phyloP scores from a whole-genome alignment of 164 flowering plant species.

The Piper longum region DNA sequence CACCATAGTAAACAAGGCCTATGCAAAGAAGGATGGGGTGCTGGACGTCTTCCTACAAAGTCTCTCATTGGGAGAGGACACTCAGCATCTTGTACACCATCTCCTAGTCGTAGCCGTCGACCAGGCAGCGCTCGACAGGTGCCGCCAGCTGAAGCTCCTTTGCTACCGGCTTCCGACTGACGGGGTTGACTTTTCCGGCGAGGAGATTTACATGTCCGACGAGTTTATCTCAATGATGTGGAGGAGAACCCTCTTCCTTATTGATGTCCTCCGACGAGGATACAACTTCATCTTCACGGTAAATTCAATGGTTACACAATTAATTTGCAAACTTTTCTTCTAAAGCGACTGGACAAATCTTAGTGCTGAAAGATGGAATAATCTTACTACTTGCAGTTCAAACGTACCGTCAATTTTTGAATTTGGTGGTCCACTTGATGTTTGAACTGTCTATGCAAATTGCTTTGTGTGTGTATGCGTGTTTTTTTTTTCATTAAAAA shows the following conservation, averaged over 20 bases:
- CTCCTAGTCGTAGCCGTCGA: slow-evolving; percentile 52
- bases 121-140: slow-evolving; percentile 40
- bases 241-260: slow-evolving; percentile 49
- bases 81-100: slow-evolving; percentile 30
- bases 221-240: slow-evolving; percentile 85
- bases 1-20: slow-evolving; percentile 50
- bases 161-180: slow-evolving; percentile 49
- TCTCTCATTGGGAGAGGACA: slow-evolving; percentile 56
- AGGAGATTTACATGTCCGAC: slow-evolving; percentile 51
- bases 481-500: too few relatives aligned
- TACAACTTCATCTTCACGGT: slow-evolving; percentile 77
- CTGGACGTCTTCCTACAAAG: slow-evolving; percentile 57
- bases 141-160: slow-evolving; percentile 33
- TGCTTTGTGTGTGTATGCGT: too few relatives aligned
- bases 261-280: slow-evolving; percentile 46
- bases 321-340: background rate
- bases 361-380: too few relatives aligned
- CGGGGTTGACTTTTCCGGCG: slow-evolving; percentile 44
- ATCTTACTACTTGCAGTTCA: too few relatives aligned
- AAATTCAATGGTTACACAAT: background rate
- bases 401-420: too few relatives aligned
- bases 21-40: slow-evolving; percentile 41
- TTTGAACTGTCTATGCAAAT: too few relatives aligned
- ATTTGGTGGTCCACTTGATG: too few relatives aligned
- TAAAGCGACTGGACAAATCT: background rate